Conservation (phyloP, 2,329 filamentous ascomycete species). For the Pyricularia sp. region DNA sequence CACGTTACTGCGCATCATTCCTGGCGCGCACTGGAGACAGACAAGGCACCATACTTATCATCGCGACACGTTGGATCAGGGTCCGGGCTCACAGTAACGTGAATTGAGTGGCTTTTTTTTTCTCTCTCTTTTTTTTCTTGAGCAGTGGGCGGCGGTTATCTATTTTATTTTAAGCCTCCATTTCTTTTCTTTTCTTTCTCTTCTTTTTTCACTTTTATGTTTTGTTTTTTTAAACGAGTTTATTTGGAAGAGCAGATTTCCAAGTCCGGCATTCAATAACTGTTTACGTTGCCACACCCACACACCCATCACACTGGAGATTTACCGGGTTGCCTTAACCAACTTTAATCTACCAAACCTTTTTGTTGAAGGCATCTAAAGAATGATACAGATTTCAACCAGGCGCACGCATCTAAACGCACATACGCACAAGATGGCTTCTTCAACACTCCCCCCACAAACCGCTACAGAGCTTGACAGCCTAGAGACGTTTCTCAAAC, state of each 20-base stretch:
- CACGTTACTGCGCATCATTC: neutral
- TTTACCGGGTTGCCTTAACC: neutral
- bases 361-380: neutral
- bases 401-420: neutral
- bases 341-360: neutral
- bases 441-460: neutral
- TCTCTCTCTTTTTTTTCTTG: neutral
- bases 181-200: neutral
- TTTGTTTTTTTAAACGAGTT: no score
- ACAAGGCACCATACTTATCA: neutral
- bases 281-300: neutral
- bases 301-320: neutral
- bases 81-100: neutral
- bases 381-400: neutral
- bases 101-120: neutral
- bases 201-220: neutral
- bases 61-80: neutral
- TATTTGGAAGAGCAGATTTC: neutral
- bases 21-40: neutral
- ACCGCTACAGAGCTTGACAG: neutral
- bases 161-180: neutral
- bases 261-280: neutral
- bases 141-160: neutral
- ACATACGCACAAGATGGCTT: neutral
- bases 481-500: slow-evolving; percentile 37